Evolutionary conservation across 2,329 filamentous ascomycete species (phyloP), one percentile per base, ranked within the genome.

Genomic region (Xylariaceae sp.): DNA sequence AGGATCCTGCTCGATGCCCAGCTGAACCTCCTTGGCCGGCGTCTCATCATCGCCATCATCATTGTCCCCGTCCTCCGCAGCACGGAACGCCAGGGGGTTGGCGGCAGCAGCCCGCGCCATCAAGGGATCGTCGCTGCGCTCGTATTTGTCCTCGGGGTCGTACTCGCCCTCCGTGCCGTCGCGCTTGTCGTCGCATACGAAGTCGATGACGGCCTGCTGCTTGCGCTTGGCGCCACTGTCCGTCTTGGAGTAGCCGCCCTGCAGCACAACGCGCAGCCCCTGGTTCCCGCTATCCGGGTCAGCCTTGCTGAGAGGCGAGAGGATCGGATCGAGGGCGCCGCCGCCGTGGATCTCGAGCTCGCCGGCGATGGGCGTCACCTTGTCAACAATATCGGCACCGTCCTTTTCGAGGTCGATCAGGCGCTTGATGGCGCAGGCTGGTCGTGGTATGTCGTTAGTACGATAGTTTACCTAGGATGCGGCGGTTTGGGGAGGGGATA

Each of bases 121-220:
- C 33, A 45, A 38, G 48, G 51, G 16, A 42, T 55, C 49, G 38
- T 44, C 41, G 41, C 36, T 44, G 37, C 49, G 41, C 17, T 71
- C 69, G 49, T 80, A 78, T 50, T 77, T 67, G 43, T 83, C 76
- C 47, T 76, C 68, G 3, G 71, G 62, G 34, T 74, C 69, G 61
- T 74, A 78, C 54, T 86, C 80, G 50, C 78, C 79, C 66, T 95
- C 90, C 6, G 84, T 74, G 1, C 90, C 90, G 8, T 81, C 82
- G 51, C 78, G 74, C 2, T 84, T 73, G 22, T 66, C 70, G 57
- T 95, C 85, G 66, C 93, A 98, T 16, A 90, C 62, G 53, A 97
- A 89, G 56, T 95, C 87, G 40, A 97, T 78, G 9, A 95, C 76
- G 3, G 89, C 87, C 56, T 80, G 82, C 63, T 94, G 86, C 45